phyloP scores from a whole-genome alignment of 2,329 filamentous ascomycete genomes.

The Fusarium coffeatum region DNA sequence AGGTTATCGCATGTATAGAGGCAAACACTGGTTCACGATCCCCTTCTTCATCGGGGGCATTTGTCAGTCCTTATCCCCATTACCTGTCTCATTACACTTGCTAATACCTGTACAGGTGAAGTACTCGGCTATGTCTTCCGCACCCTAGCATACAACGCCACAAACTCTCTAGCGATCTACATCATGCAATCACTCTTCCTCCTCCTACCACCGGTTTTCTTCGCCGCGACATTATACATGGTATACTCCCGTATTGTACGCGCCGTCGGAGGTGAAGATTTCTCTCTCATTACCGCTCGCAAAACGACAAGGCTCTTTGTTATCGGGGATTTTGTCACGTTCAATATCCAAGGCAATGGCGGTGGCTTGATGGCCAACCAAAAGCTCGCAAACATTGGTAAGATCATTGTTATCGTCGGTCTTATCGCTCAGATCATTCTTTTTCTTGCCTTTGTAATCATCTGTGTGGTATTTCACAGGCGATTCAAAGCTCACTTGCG shows the following conservation, averaged over 20 bases:
- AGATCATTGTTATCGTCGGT: constrained; percentile 13
- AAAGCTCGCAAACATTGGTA: background rate
- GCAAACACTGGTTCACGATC: constrained; percentile 61
- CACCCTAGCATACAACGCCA: constrained; percentile 18
- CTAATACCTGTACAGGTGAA: constrained; percentile 7
- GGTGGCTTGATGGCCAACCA: constrained; percentile 16
- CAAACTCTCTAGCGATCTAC: constrained; percentile 11
- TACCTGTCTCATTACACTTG: rapidly evolving
- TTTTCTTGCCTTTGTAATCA: constrained; percentile 18
- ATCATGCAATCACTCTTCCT: constrained; percentile 36
- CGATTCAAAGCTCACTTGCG: background rate
- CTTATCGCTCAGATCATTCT: background rate
- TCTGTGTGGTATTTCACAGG: constrained; percentile 13
- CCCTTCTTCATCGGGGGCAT: constrained; percentile 58
- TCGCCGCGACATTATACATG: constrained; percentile 38
- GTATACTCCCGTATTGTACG: constrained; percentile 21
- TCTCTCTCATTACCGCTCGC: constrained; percentile 11
- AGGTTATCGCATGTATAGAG: constrained; percentile 54
- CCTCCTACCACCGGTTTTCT: constrained; percentile 21
- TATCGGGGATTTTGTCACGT: constrained; percentile 20
- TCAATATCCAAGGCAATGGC: constrained; percentile 22
- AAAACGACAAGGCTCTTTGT: constrained; percentile 33
- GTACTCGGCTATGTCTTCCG: constrained; percentile 31
- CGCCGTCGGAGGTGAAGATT: background rate
- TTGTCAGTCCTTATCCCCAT: constrained; percentile 50